These are phyloP conservation scores for Theileria luwenshuni DNA, from an alignment of 169 alveolate species.

Conservation along the genomic window DNA sequence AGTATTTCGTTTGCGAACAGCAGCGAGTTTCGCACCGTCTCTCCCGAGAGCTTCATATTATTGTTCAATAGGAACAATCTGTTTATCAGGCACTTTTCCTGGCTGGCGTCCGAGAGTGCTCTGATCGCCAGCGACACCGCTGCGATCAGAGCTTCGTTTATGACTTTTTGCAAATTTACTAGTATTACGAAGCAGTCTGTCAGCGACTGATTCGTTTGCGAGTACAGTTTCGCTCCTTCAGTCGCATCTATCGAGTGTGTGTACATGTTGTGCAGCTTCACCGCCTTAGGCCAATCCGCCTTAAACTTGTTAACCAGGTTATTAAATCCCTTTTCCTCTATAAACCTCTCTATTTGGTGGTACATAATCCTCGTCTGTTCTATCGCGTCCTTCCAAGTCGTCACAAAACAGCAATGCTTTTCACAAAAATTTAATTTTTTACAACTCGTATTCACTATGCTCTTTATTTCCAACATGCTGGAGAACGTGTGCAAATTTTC, in stretches of 20 bases:
- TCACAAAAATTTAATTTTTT: slow-evolving; percentile 30
- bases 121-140: slow-evolving; percentile 58
- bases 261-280: slow-evolving; percentile 10
- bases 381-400: slow-evolving; percentile 52
- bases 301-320: slow-evolving; percentile 22
- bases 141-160: slow-evolving; percentile 57
- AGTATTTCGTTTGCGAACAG: slow-evolving; percentile 40
- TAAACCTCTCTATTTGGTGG: slow-evolving; percentile 50
- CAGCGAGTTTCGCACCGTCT: slow-evolving; percentile 34
- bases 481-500: slow-evolving; percentile 6
- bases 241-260: slow-evolving; percentile 1
- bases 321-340: slow-evolving; percentile 18
- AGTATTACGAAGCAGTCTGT: slow-evolving; percentile 40
- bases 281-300: slow-evolving; percentile 60
- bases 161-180: slow-evolving; percentile 34
- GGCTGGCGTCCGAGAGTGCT: slow-evolving; percentile 51
- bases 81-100: slow-evolving; percentile 52
- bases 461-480: neutral
- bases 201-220: slow-evolving; percentile 14
- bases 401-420: slow-evolving; percentile 56
- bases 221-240: slow-evolving; percentile 16
- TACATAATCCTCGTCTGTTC: slow-evolving; percentile 60
- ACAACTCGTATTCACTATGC: neutral
- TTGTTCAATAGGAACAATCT: slow-evolving; percentile 51
- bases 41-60: slow-evolving; percentile 25